Evolutionary conservation across 2,329 filamentous ascomycete genomes (phyloP).

Genomic region (Ophiostoma sp.): DNA sequence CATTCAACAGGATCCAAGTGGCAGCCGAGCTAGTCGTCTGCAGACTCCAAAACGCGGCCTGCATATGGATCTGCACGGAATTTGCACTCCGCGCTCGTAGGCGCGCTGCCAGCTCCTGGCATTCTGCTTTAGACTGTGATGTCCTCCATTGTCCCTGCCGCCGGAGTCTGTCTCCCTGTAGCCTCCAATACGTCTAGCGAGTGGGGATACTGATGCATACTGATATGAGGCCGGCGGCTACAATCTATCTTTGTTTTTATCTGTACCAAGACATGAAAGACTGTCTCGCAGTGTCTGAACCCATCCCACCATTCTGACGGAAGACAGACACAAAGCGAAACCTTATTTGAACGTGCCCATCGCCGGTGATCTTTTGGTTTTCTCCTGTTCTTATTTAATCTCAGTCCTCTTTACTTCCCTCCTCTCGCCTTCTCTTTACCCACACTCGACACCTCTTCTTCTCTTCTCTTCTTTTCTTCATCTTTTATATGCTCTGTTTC

Average conservation of each 20-base stretch:
- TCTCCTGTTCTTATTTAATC: background rate
- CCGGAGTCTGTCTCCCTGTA: background rate
- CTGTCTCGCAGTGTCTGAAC: background rate
- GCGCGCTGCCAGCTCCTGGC: background rate
- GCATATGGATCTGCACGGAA: background rate
- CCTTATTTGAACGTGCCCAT: slow-evolving; percentile 3
- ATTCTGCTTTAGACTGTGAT: background rate
- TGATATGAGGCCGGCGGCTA: background rate
- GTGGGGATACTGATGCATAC: background rate
- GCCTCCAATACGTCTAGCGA: background rate
- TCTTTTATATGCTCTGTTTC: background rate
- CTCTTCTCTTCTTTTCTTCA: background rate
- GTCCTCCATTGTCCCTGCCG: background rate
- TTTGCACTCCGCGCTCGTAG: background rate
- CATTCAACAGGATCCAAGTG: no score
- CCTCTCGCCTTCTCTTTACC: background rate
- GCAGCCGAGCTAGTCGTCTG: background rate
- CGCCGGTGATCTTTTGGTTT: slow-evolving; percentile 1
- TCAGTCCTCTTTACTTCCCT: background rate
- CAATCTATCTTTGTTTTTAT: slow-evolving; percentile 4
- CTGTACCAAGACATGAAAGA: background rate
- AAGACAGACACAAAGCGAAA: background rate
- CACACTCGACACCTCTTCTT: background rate
- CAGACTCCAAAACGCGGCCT: background rate
- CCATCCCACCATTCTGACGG: background rate